phyloP scores from a whole-genome alignment of 2,329 filamentous ascomycete genomes.

The Ilyonectria sp. region DNA sequence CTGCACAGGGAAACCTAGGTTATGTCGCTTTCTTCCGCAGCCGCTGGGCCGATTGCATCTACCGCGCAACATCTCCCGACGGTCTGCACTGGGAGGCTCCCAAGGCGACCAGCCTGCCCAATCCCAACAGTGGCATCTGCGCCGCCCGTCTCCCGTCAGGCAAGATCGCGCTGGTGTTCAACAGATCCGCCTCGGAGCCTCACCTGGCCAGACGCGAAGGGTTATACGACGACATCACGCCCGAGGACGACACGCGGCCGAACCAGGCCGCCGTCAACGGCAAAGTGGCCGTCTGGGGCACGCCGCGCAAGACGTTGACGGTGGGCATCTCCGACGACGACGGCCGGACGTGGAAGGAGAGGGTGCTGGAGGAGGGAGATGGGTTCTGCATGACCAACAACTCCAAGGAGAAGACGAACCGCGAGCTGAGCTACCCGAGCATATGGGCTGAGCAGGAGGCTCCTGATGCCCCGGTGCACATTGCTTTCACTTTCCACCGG shows the following conservation, averaged over 20 bases:
- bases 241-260: constrained; percentile 55
- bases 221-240: constrained; percentile 61
- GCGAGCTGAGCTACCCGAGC: constrained; percentile 62
- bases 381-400: constrained; percentile 64
- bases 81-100: constrained; percentile 57
- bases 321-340: constrained; percentile 55
- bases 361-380: constrained; percentile 60
- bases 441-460: constrained; percentile 49
- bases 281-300: constrained; percentile 61
- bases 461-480: constrained; percentile 46
- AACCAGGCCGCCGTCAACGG: constrained; percentile 55
- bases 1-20: constrained; percentile 35
- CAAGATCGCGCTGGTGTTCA: constrained; percentile 56
- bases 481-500: constrained; percentile 60
- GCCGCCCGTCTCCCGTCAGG: constrained; percentile 56
- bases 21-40: constrained; percentile 60
- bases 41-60: constrained; percentile 61
- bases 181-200: constrained; percentile 54
- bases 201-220: constrained; percentile 55
- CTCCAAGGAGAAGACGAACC: constrained; percentile 57
- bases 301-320: constrained; percentile 54
- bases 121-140: constrained; percentile 61
- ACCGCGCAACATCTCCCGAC: constrained; percentile 57
- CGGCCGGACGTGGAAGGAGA: constrained; percentile 55
- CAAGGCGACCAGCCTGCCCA: constrained; percentile 54